phyloP scores from a whole-genome alignment of 345 rosid genomes.

The Acer campestre region DNA sequence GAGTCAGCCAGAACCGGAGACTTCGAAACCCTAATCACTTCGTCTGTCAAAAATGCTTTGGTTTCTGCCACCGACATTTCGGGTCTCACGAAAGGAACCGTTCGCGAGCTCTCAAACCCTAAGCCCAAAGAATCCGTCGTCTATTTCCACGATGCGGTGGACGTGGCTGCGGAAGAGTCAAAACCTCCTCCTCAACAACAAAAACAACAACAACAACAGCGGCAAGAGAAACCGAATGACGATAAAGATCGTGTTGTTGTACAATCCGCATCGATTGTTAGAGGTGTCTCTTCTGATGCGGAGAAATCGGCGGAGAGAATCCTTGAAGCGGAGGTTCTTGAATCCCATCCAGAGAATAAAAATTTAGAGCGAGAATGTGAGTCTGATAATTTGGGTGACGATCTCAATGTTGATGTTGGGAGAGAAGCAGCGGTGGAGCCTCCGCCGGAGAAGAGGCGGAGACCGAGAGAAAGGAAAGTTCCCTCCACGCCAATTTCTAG shows the following conservation, averaged over 20 bases:
- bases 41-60: slow-evolving; percentile 61
- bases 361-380: slow-evolving; percentile 26
- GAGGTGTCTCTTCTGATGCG: background rate
- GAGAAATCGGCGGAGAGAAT: slow-evolving; percentile 9
- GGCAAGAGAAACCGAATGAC: background rate
- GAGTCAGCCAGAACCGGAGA: slow-evolving; percentile 51
- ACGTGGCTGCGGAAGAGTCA: background rate
- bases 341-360: slow-evolving; percentile 23
- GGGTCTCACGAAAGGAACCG: slow-evolving; percentile 79
- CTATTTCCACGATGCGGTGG: slow-evolving; percentile 40
- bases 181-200: background rate
- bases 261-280: slow-evolving; percentile 2
- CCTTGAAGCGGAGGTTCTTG: slow-evolving; percentile 20
- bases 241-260: background rate
- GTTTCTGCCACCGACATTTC: slow-evolving; percentile 76
- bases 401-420: slow-evolving; percentile 22
- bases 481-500: slow-evolving; percentile 91
- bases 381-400: slow-evolving; percentile 24
- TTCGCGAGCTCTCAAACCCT: slow-evolving; percentile 51
- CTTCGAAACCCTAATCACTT: slow-evolving; percentile 53
- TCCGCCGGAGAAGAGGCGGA: slow-evolving; percentile 54
- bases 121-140: slow-evolving; percentile 62
- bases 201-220: no score
- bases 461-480: slow-evolving; percentile 83
- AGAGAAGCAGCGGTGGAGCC: slow-evolving; percentile 13